Conservation (phyloP, 23 red algal species). For the Gracilaria gracilis region DNA sequence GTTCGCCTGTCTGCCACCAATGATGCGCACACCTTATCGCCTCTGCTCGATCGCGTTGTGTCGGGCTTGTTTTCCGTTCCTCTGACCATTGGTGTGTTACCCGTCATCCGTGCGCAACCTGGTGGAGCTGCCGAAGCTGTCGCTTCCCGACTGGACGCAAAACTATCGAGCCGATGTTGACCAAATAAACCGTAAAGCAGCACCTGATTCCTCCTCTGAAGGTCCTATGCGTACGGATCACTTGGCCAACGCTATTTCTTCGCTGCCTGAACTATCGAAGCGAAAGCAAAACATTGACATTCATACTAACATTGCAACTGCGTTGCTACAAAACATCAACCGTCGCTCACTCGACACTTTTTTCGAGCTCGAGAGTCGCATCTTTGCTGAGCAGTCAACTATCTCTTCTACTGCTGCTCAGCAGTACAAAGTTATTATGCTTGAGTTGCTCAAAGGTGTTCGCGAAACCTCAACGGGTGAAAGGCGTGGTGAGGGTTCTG, state of each 20-base stretch:
- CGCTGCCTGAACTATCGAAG: slow-evolving; percentile 81
- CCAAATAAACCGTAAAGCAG: too few species aligned
- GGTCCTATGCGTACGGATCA: slow-evolving; percentile 26
- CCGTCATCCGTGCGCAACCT: slow-evolving; percentile 86
- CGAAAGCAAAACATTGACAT: slow-evolving; percentile 81
- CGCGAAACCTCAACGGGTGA: slow-evolving; percentile 49
- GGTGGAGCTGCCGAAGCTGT: slow-evolving; percentile 83
- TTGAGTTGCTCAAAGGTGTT: slow-evolving; percentile 62
- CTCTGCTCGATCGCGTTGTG: slow-evolving; percentile 69
- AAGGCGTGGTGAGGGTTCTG: slow-evolving; percentile 39
- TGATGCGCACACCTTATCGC: slow-evolving; percentile 20
- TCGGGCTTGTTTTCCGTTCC: slow-evolving; percentile 76
- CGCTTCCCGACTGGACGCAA: slow-evolving; percentile 64
- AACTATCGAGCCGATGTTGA: too few species aligned
- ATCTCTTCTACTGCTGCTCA: slow-evolving; percentile 36
- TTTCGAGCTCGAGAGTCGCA: slow-evolving; percentile 90
- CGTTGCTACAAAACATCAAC: slow-evolving; percentile 89
- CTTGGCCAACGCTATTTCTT: slow-evolving; percentile 74
- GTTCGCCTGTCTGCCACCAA: background rate
- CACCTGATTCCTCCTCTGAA: slow-evolving; percentile 17
- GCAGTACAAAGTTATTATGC: slow-evolving; percentile 58
- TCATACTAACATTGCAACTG: slow-evolving; percentile 96
- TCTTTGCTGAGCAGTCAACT: slow-evolving; percentile 49
- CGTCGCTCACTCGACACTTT: slow-evolving; percentile 81
- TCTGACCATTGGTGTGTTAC: slow-evolving; percentile 76